Conservation (phyloP, 805 yeast genomes). For the Ogataea neopini region DNA sequence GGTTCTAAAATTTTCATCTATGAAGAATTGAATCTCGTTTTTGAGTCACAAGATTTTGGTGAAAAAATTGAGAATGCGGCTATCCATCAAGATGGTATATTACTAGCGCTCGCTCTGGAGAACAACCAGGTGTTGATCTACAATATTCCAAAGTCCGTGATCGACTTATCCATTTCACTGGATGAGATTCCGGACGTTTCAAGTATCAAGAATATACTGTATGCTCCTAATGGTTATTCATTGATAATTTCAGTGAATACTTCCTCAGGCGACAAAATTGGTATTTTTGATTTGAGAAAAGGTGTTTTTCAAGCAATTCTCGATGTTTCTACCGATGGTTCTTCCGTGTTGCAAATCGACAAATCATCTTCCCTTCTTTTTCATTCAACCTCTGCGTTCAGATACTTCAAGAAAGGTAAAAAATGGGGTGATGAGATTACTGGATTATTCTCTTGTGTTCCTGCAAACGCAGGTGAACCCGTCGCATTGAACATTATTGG, state of each 20-base stretch:
- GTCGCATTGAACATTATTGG: neutral
- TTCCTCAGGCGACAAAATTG: constrained; percentile 15
- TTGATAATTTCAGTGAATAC: constrained; percentile 29
- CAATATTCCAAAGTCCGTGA: constrained; percentile 40
- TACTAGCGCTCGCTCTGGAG: constrained; percentile 38
- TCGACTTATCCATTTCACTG: constrained; percentile 36
- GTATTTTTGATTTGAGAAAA: constrained; percentile 30
- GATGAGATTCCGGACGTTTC: constrained; percentile 6
- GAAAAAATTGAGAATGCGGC: constrained; percentile 13
- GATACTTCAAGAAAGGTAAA: constrained; percentile 27
- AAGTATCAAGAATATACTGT: constrained; percentile 39
- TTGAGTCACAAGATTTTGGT: constrained; percentile 11
- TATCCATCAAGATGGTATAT: constrained; percentile 41
- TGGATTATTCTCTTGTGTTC: neutral
- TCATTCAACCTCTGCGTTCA: constrained; percentile 13
- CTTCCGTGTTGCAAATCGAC: constrained; percentile 16
- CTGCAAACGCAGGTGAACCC: neutral
- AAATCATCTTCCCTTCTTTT: constrained; percentile 20
- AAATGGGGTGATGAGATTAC: constrained; percentile 18
- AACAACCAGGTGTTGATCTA: constrained; percentile 39
- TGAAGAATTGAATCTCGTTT: constrained; percentile 8
- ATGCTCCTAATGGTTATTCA: constrained; percentile 70
- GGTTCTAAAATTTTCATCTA: constrained; percentile 13
- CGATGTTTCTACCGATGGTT: neutral
- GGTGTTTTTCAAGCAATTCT: constrained; percentile 10